Conservation (phyloP, 164 flowering plant genomes). For the Chimonanthus salicifolius region DNA sequence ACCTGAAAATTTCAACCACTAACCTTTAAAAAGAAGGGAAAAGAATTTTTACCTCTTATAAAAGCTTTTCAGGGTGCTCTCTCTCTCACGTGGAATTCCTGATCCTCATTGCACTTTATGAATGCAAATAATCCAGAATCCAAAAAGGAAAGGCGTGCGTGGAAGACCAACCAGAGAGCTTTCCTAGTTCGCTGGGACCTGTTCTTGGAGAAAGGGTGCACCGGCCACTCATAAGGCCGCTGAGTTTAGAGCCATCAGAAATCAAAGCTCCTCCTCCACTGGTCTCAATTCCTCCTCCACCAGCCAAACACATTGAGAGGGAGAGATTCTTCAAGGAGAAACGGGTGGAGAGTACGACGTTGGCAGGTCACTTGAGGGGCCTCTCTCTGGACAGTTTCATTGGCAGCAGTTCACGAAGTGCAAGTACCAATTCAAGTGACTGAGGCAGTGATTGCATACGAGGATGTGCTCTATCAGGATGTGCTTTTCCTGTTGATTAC, state of each 20-base stretch:
- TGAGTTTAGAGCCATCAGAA: slow-evolving; percentile 37
- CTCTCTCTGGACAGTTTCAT: slow-evolving; percentile 69
- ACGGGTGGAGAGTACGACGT: slow-evolving; percentile 41
- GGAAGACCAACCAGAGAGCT: slow-evolving; percentile 37
- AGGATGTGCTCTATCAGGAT: neutral
- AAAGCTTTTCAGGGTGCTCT: no score
- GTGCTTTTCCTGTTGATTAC: neutral
- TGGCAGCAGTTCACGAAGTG: slow-evolving; percentile 69
- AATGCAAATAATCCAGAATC: slow-evolving; percentile 34
- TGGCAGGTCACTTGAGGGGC: slow-evolving; percentile 49
- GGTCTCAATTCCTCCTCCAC: slow-evolving; percentile 80
- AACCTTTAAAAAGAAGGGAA: no score
- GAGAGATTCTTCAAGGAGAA: slow-evolving; percentile 82
- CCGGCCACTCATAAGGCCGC: slow-evolving; percentile 75
- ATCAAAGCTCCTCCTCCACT: slow-evolving; percentile 19
- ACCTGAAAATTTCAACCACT: no score
- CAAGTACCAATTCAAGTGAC: slow-evolving; percentile 61
- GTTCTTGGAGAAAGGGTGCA: slow-evolving; percentile 44
- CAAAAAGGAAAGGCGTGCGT: slow-evolving; percentile 88
- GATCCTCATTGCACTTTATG: neutral
- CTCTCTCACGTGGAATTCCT: neutral
- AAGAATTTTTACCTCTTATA: no score
- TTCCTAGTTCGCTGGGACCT: slow-evolving; percentile 39
- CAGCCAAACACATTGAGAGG: slow-evolving; percentile 76
- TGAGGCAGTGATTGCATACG: slow-evolving; percentile 17